These are phyloP conservation scores for Olyra latifolia DNA, from an alignment of 176 grass and related monocot genomes.

Conservation along the genomic window DNA sequence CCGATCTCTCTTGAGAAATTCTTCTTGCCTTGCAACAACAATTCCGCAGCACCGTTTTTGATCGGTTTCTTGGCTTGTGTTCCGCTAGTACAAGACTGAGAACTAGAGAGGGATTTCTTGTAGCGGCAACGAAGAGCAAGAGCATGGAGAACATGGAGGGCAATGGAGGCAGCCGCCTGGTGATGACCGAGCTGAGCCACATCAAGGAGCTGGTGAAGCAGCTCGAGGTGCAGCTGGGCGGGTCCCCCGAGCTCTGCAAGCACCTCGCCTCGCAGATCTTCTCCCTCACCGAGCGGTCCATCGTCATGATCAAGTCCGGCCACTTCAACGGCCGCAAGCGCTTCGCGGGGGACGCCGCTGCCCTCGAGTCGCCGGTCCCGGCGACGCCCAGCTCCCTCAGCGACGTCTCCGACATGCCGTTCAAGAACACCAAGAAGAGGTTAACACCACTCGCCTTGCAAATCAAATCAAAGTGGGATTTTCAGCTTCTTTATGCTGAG, in stretches of 20 bases:
- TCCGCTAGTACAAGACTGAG: not conserved
- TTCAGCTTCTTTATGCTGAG: not conserved
- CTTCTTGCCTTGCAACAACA: not conserved
- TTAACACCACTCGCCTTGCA: not conserved
- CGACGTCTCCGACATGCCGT: slow-evolving; percentile 41
- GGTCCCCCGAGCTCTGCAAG: slow-evolving; percentile 37
- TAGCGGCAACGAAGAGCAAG: not conserved
- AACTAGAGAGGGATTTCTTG: not conserved
- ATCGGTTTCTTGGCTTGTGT: not conserved
- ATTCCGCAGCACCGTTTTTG: not conserved
- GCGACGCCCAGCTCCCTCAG: slow-evolving; percentile 36
- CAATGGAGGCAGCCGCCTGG: slow-evolving; percentile 29
- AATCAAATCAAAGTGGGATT: not conserved
- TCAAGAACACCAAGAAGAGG: slow-evolving; percentile 48
- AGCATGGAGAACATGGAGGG: slow-evolving; percentile 35
- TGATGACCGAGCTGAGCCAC: slow-evolving; percentile 49
- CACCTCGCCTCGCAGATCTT: slow-evolving; percentile 41
- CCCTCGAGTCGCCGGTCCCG: slow-evolving; percentile 22
- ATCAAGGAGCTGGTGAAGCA: slow-evolving; percentile 56
- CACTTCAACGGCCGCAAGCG: not conserved
- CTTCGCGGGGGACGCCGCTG: not conserved
- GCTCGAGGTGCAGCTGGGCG: slow-evolving; percentile 42
- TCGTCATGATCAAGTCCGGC: slow-evolving; percentile 47
- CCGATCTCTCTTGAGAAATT: not conserved
- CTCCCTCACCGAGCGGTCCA: slow-evolving; percentile 44